These are phyloP conservation scores for Leccinum subspadiceum DNA, from an alignment of 1,284 basidiomycete species.

Conservation along the genomic window DNA sequence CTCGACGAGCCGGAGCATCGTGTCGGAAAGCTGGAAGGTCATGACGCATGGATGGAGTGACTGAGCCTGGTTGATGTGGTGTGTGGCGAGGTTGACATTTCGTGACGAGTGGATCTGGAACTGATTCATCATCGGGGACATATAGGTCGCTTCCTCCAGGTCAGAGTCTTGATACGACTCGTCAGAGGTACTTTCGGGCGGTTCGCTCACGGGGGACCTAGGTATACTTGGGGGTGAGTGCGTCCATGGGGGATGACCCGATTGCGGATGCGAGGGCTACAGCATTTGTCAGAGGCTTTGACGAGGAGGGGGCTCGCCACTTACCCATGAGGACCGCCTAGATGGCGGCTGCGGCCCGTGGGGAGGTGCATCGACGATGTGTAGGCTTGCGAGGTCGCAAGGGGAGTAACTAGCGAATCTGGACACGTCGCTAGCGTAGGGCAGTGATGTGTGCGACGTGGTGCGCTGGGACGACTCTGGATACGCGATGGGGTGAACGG, in stretches of 20 bases:
- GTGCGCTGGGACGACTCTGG: slow-evolving; percentile 35
- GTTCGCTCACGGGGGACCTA: slow-evolving; percentile 33
- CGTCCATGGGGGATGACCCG: slow-evolving; percentile 17
- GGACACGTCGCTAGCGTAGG: slow-evolving; percentile 19
- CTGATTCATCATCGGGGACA: slow-evolving; percentile 35
- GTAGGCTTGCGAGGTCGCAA: slow-evolving; percentile 13
- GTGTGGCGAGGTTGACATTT: slow-evolving; percentile 6
- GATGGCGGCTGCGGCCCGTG: slow-evolving; percentile 14
- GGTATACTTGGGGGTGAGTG: slow-evolving; percentile 11
- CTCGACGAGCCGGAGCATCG: slow-evolving; percentile 25
- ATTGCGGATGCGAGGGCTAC: slow-evolving; percentile 25
- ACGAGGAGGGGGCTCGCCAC: slow-evolving; percentile 4
- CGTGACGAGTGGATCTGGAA: slow-evolving; percentile 29
- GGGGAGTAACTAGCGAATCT: slow-evolving; percentile 11
- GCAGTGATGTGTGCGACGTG: slow-evolving; percentile 23
- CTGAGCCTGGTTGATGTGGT: slow-evolving; percentile 11
- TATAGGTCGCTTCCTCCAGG: slow-evolving; percentile 26
- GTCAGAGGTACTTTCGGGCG: slow-evolving; percentile 33
- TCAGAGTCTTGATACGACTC: slow-evolving; percentile 35
- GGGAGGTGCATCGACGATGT: slow-evolving; percentile 14
- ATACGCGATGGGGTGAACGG: slow-evolving; percentile 17
- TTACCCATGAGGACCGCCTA: slow-evolving; percentile 30
- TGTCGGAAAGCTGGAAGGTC: slow-evolving; percentile 33
- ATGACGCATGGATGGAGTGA: slow-evolving; percentile 28
- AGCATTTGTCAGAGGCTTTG: slow-evolving; percentile 18